These are phyloP conservation scores for Cercospora sp. DNA, from an alignment of 2,329 filamentous ascomycete species.

Conservation along the genomic window DNA sequence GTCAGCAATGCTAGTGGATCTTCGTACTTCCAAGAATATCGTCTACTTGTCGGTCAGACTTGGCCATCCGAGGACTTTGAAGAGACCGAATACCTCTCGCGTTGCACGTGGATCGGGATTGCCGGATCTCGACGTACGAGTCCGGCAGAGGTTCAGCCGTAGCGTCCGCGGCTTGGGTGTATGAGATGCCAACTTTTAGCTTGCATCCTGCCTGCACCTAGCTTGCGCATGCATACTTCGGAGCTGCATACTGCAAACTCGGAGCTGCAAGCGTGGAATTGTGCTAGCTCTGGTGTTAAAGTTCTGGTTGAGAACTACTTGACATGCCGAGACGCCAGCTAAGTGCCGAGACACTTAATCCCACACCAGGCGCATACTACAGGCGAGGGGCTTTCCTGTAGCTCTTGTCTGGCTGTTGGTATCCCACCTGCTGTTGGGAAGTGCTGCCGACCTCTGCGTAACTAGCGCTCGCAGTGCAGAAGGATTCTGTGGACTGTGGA, in stretches of 20 bases:
- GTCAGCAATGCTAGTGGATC: neutral
- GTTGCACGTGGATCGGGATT: neutral
- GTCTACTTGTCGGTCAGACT: neutral
- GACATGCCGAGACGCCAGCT: neutral
- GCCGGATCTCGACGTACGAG: neutral
- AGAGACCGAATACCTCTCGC: neutral
- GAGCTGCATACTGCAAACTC: neutral
- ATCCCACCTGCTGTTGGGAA: neutral
- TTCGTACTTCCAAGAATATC: neutral
- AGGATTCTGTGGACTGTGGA: neutral
- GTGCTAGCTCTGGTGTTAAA: neutral
- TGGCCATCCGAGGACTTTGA: neutral
- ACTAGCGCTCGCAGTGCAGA: neutral
- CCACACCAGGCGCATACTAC: neutral
- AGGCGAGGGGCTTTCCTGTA: neutral
- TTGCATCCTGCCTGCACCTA: neutral
- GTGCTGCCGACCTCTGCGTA: neutral
- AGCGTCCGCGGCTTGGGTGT: neutral
- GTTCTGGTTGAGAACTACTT: neutral
- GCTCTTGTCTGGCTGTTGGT: neutral
- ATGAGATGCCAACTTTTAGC: neutral
- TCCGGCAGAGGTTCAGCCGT: neutral
- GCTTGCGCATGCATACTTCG: neutral
- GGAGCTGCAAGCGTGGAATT: neutral
- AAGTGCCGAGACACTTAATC: neutral